Evolutionary conservation across 2,329 filamentous ascomycete genomes (phyloP).

Genomic region (Aspergillus sp.): DNA sequence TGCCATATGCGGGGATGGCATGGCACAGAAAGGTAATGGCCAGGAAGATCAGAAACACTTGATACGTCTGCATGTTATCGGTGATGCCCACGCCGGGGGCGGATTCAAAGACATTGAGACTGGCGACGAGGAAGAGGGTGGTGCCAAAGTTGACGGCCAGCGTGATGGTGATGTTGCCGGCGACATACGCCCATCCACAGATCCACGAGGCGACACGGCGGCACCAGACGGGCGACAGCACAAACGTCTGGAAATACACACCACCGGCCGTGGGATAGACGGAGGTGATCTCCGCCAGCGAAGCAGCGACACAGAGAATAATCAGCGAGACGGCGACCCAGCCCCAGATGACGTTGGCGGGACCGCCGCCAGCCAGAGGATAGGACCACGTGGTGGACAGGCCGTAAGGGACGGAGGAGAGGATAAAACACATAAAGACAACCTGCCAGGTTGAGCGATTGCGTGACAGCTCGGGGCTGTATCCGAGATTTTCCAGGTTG

Average conservation of each 20-base stretch:
- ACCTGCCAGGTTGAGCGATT: constrained; percentile 18
- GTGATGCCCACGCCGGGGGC: constrained; percentile 46
- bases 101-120: constrained; percentile 52
- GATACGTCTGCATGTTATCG: constrained; percentile 54
- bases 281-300: constrained; percentile 63
- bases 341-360: constrained; percentile 66
- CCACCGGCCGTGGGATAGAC: constrained; percentile 64
- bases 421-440: constrained; percentile 51
- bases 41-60: constrained; percentile 66
- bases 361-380: constrained; percentile 64
- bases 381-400: constrained; percentile 66
- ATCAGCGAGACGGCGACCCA: constrained; percentile 62
- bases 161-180: constrained; percentile 75
- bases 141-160: constrained; percentile 70
- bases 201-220: constrained; percentile 63
- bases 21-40: constrained; percentile 59
- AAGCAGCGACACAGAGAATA: constrained; percentile 58
- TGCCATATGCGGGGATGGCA: constrained; percentile 47
- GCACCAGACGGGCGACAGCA: constrained; percentile 59
- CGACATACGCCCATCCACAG: constrained; percentile 67
- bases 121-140: constrained; percentile 50
- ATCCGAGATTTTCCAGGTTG: constrained; percentile 13
- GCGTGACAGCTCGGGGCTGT: constrained; percentile 15
- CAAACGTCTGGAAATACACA: constrained; percentile 65
- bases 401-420: constrained; percentile 70